Base-by-base conservation (phyloP, 192 early-diverging fungal genomes). In the Geosiphon pyriformis region DNA sequence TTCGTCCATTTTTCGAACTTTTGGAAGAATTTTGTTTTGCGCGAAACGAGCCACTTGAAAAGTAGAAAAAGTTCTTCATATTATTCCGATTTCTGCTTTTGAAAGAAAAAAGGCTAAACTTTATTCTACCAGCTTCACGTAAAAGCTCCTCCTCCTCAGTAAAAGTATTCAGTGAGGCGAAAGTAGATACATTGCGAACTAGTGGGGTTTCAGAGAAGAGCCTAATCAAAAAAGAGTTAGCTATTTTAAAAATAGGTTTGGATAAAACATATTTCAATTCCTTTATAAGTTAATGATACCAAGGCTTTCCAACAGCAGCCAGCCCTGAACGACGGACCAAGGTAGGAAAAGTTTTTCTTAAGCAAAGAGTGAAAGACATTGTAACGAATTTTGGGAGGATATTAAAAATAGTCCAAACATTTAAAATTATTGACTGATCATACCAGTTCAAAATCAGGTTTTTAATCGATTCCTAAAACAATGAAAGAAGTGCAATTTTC, bases 1-100 rank as follows among this genome's bases (percentile, higher is more conserved):
- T 76, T 95, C 94, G 76, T 99, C 96, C 95, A 98, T 97, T 61
- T 90, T 75, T 8, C 71, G 56, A 8, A 95, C 93, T 70, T 89
- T 89, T 67, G 95, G 95, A 71, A 84, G 80, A 67, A 99, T 82
- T 23, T 82, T 77, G 23, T 94, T 89, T 59, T 83, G 82, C 32
- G 96, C 90, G 61, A 95, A 99, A 32, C 89, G 87, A 33, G 86
- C 67, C 12, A 92, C 93, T 91, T 63, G 37, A 58, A 34, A n/a
- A 0, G 4, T 30, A n/a, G 11, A 65, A n/a, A 26, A 33, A 25
- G 32, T 42, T 37, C 1, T 22, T 18, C 18, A 31, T 42, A 26
- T 8, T 42, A 46, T 12, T 49, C 22, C 34, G 12, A 17, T n/a
- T 58, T 17, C 6, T 53, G 35, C 31, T 34, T 17, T 60, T 56